A percentile compares a stretch with the other conserved stretches of the same genome.
These are phyloP conservation scores for Eleusine coracana DNA, from an alignment of 176 grass and related monocot species.

Conservation along the genomic window DNA sequence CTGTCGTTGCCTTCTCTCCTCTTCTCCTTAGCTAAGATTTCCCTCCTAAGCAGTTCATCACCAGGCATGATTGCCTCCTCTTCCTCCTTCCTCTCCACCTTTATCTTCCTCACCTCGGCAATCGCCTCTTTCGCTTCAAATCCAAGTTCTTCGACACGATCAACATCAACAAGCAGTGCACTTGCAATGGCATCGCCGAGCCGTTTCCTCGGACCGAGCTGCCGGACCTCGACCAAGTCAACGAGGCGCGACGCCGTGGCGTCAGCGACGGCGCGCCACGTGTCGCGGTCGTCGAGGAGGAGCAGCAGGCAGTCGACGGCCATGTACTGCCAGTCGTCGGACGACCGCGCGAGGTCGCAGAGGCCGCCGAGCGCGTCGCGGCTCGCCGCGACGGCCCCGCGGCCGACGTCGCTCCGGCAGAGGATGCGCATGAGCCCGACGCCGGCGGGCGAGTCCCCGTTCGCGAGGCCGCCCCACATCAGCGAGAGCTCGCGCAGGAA, in stretches of 20 bases:
- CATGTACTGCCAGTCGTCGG: constrained; percentile 99
- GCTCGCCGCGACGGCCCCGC: constrained; percentile 54
- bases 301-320: constrained; percentile 89
- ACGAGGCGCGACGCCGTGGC: constrained; percentile 53
- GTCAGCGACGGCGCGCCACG: constrained; percentile 49
- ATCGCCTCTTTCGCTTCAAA: constrained; percentile 45
- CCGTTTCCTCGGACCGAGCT: constrained; percentile 64
- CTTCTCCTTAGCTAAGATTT: constrained; percentile 52
- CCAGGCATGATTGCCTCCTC: constrained; percentile 54
- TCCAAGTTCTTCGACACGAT: constrained; percentile 2
- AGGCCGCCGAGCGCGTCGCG: constrained; percentile 59
- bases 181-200: constrained; percentile 65
- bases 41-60: constrained; percentile 44
- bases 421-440: constrained; percentile 83
- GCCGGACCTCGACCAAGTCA: constrained; percentile 66
- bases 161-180: constrained; percentile 48
- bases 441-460: constrained; percentile 82
- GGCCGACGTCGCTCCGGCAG: constrained; percentile 63
- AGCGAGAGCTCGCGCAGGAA: constrained; percentile 72
- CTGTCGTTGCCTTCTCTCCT: constrained; percentile 73
- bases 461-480: constrained; percentile 96
- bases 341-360: constrained; percentile 75
- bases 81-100: constrained; percentile 56
- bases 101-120: constrained; percentile 45
- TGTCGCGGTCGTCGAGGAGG: constrained; percentile 60